Conservation (phyloP, 495 filamentous ascomycete genomes). For the Delitschia confertaspora region DNA sequence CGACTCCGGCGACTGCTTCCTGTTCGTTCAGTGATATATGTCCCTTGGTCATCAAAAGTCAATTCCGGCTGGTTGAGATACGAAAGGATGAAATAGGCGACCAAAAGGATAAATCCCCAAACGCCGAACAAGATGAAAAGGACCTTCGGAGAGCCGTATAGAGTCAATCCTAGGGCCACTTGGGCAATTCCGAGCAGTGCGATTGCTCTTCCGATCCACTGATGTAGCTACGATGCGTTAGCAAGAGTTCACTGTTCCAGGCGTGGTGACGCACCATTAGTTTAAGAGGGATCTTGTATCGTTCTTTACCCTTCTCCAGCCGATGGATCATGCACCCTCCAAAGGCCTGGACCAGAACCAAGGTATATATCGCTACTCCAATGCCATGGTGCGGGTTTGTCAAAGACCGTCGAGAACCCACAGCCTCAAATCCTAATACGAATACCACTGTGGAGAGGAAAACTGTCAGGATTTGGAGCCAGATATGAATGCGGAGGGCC, state of each 20-base stretch:
- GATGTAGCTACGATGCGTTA: conserved; percentile 52
- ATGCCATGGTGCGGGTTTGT: conserved; percentile 90
- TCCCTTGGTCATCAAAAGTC: conserved; percentile 44
- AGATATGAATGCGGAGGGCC: conserved; percentile 73
- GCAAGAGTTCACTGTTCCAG: not conserved
- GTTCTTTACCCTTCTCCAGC: conserved; percentile 51
- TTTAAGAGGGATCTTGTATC: conserved; percentile 53
- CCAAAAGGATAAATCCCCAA: conserved; percentile 55
- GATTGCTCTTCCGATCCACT: conserved; percentile 72
- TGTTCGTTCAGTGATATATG: conserved; percentile 38
- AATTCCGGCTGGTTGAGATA: conserved; percentile 49
- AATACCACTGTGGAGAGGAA: conserved; percentile 63
- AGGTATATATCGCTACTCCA: conserved; percentile 77
- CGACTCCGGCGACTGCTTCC: conserved; percentile 13
- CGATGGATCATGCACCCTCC: conserved; percentile 65
- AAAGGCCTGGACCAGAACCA: conserved; percentile 71
- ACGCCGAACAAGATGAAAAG: conserved; percentile 80
- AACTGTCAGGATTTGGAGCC: conserved; percentile 75
- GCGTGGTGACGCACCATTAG: conserved; percentile 50
- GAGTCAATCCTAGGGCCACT: conserved; percentile 77
- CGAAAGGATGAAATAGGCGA: conserved; percentile 64
- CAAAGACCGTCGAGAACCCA: conserved; percentile 64
- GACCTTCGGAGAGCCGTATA: conserved; percentile 81
- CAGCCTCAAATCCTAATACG: conserved; percentile 67
- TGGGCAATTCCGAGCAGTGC: conserved; percentile 77